phyloP scores from a whole-genome alignment of 192 early-diverging fungal genomes.

The Gaertneriomyces sp. region DNA sequence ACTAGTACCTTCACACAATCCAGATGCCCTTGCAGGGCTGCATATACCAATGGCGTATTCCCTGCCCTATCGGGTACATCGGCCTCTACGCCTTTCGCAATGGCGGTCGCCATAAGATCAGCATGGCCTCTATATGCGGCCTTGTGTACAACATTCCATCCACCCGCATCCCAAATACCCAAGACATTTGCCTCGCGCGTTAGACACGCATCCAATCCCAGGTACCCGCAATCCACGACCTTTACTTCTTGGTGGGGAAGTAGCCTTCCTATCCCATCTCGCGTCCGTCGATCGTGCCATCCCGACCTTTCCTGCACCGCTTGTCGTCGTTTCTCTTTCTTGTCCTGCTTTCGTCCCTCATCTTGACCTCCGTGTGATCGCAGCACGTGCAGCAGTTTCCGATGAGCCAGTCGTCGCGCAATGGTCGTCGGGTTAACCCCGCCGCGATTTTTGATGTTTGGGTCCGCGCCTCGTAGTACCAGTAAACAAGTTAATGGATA shows the following conservation, averaged over 20 bases:
- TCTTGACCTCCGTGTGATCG: constrained; percentile 31
- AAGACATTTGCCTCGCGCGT: too few species aligned
- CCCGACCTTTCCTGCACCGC: too few species aligned
- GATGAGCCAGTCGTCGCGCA: constrained; percentile 33
- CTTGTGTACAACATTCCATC: too few species aligned
- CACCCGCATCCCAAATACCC: too few species aligned
- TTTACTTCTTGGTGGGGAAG: too few species aligned
- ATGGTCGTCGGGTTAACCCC: constrained; percentile 42
- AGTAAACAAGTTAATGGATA: constrained; percentile 29
- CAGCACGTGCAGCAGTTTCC: constrained; percentile 30
- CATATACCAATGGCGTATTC: constrained; percentile 46
- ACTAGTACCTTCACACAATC: constrained; percentile 32
- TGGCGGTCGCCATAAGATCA: constrained; percentile 20
- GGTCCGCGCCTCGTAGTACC: constrained; percentile 50
- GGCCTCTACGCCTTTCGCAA: constrained; percentile 22
- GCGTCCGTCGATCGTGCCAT: too few species aligned
- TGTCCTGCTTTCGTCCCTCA: constrained; percentile 7
- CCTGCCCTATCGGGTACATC: constrained; percentile 32
- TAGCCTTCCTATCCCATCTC: too few species aligned
- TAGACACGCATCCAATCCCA: too few species aligned
- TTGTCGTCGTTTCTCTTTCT: not conserved
- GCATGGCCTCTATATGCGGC: constrained; percentile 43
- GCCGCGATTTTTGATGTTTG: constrained; percentile 38
- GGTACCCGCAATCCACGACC: too few species aligned
- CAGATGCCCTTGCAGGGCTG: constrained; percentile 30